Percentiles rank a stretch among this genome's conserved stretches.
These are phyloP conservation scores for Rhexocercosporidium sp. DNA, from an alignment of 2,329 filamentous ascomycete genomes.

Conservation along the genomic window DNA sequence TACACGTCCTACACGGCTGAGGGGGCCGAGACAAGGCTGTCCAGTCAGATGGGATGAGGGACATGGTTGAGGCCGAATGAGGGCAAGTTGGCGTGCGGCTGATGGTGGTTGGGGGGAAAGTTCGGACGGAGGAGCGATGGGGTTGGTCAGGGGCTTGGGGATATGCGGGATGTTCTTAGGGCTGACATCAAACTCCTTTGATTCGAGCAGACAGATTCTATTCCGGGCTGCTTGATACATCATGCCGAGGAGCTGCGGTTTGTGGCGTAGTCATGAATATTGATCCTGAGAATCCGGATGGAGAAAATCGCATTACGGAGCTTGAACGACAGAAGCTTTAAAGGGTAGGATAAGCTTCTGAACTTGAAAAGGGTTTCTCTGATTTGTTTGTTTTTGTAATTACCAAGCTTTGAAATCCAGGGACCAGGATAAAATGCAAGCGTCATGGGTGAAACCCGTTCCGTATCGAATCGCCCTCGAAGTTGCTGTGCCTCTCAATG, in stretches of 20 bases:
- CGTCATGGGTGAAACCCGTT: background rate
- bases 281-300: background rate
- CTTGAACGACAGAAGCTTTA: background rate
- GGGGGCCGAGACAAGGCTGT: constrained; percentile 26
- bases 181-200: background rate
- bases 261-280: background rate
- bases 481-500: background rate
- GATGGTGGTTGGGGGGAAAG: background rate
- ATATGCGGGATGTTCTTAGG: background rate
- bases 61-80: background rate
- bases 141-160: background rate
- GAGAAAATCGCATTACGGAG: background rate
- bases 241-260: background rate
- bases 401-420: background rate
- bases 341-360: background rate
- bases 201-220: background rate
- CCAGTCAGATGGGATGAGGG: constrained; percentile 5
- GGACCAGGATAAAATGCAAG: background rate
- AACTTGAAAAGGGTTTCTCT: background rate
- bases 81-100: background rate
- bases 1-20: background rate
- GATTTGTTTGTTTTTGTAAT: background rate
- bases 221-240: background rate
- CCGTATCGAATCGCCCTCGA: background rate
- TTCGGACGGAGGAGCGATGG: background rate